Conservation (phyloP, 345 rosid species). For the Diplotaxis tenuifolia region DNA sequence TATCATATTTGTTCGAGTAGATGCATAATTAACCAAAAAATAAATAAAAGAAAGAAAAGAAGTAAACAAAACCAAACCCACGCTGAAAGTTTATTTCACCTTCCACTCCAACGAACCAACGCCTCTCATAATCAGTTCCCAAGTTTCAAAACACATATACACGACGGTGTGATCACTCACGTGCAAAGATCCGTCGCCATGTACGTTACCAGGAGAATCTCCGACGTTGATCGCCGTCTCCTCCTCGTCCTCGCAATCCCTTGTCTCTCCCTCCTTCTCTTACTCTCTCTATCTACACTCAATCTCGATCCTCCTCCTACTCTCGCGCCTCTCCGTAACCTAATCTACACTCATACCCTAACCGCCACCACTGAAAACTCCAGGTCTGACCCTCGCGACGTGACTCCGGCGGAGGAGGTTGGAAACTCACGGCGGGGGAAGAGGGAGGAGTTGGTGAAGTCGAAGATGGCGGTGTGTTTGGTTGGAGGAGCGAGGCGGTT, state of each 20-base stretch:
- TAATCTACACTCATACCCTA: slow-evolving; percentile 32
- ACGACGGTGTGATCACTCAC: neutral
- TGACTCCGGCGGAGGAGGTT: neutral
- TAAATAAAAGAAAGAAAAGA: neutral
- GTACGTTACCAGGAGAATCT: slow-evolving; percentile 33
- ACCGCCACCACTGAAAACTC: slow-evolving; percentile 11
- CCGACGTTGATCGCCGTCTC: slow-evolving; percentile 52
- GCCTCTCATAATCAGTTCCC: slow-evolving; percentile 16
- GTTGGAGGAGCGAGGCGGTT: slow-evolving; percentile 94
- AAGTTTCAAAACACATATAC: neutral
- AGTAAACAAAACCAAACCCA: slow-evolving; percentile 13
- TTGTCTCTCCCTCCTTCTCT: slow-evolving; percentile 34
- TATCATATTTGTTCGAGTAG: neutral
- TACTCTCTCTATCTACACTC: slow-evolving; percentile 30
- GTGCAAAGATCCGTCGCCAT: slow-evolving; percentile 7
- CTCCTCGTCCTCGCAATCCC: slow-evolving; percentile 36
- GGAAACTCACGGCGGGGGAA: neutral
- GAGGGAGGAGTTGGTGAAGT: slow-evolving; percentile 32
- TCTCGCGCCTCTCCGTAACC: slow-evolving; percentile 33
- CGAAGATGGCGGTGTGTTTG: slow-evolving; percentile 82
- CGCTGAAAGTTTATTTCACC: slow-evolving; percentile 37
- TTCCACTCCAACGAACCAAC: slow-evolving; percentile 28
- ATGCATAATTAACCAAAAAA: neutral
- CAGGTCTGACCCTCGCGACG: neutral
- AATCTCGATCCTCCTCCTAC: slow-evolving; percentile 30